phyloP scores from a whole-genome alignment of 2,329 filamentous ascomycete genomes.

The Ilyonectria robusta region DNA sequence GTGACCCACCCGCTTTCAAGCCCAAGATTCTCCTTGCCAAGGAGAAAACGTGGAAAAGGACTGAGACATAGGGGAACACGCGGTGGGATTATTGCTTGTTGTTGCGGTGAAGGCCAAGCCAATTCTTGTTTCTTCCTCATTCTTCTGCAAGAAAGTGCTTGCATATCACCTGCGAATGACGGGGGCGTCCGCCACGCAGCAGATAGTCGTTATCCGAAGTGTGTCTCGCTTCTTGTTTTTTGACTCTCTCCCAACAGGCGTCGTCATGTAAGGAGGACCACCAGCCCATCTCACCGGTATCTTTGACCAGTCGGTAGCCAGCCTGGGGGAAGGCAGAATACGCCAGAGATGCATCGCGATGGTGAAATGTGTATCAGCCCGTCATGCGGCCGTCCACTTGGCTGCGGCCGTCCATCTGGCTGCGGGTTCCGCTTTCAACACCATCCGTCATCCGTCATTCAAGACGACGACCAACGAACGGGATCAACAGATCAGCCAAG shows the following conservation, averaged over 20 bases:
- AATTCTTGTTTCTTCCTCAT: not conserved
- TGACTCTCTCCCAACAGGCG: constrained; percentile 17
- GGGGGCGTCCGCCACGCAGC: not conserved
- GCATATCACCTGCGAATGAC: constrained; percentile 12
- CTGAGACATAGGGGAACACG: not conserved
- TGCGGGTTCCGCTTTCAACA: not conserved
- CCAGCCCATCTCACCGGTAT: not conserved
- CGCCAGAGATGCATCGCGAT: not conserved
- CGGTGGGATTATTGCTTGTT: not conserved
- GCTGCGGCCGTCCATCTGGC: no score
- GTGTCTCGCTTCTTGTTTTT: constrained; percentile 1
- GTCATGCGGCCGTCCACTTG: not conserved
- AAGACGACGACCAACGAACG: not conserved
- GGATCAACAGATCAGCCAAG: not conserved
- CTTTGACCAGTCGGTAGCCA: constrained; percentile 18
- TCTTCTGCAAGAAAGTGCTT: constrained; percentile 12
- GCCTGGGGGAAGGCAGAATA: not conserved
- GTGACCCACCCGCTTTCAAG: no score
- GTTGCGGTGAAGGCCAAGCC: constrained; percentile 2
- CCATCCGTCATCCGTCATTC: not conserved
- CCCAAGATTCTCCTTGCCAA: not conserved
- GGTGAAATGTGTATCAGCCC: not conserved
- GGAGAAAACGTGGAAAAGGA: not conserved
- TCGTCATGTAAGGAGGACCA: constrained; percentile 4
- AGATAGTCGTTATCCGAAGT: not conserved